Percentiles rank a stretch among this genome's conserved stretches.
phyloP scores from a whole-genome alignment of 805 yeast genomes.

The Saccharomycopsis vini region DNA sequence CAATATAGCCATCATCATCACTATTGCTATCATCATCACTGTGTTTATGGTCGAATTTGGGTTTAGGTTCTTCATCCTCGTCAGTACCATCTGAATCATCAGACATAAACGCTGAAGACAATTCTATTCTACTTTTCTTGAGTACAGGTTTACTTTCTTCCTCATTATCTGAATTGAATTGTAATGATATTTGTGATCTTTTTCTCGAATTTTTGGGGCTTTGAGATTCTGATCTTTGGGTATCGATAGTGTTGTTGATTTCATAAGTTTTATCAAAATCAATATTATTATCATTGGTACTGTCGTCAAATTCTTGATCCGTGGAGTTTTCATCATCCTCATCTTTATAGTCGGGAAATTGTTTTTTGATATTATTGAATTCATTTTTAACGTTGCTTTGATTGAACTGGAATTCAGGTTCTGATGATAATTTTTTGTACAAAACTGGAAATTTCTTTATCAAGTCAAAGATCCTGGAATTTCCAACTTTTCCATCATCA shows the following conservation, averaged over 20 bases:
- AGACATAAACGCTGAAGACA: neutral
- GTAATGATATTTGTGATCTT: no score
- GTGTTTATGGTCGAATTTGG: no score
- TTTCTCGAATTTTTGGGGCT: no score
- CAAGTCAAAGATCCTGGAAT: no score
- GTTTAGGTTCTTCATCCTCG: neutral
- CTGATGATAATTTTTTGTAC: neutral
- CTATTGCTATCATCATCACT: neutral
- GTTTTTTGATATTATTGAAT: neutral
- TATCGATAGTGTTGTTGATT: neutral
- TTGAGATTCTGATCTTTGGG: no score
- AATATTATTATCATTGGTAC: neutral
- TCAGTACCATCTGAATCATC: conserved; percentile 8
- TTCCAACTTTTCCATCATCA: no score
- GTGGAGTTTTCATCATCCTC: neutral
- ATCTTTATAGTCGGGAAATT: neutral
- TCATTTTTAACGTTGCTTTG: neutral
- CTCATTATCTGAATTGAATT: no score
- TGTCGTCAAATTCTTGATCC: neutral
- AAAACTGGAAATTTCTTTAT: no score
- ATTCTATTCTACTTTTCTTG: neutral
- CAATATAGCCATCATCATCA: no score
- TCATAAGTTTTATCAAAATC: neutral
- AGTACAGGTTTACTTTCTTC: no score
- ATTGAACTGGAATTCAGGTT: neutral